These are phyloP conservation scores for Colletotrichum shisoi DNA, from an alignment of 2,329 filamentous ascomycete genomes.

Conservation along the genomic window DNA sequence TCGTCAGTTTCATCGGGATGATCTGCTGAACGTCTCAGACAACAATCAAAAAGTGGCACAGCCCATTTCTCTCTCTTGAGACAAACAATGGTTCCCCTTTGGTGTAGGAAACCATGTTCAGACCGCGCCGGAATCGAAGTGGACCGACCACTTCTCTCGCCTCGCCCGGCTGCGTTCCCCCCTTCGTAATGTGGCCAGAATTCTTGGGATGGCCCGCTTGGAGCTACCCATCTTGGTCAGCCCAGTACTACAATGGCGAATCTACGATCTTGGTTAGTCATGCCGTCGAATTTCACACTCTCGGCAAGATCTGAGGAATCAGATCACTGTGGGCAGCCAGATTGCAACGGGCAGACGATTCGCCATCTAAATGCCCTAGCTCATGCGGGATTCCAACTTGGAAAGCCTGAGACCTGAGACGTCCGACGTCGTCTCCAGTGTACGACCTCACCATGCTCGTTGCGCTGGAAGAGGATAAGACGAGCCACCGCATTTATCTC, in stretches of 20 bases:
- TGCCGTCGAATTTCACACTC: not conserved
- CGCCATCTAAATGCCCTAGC: not conserved
- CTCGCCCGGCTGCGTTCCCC: not conserved
- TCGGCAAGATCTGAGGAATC: not conserved
- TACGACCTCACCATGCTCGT: slow-evolving; percentile 6
- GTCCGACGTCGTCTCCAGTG: not conserved
- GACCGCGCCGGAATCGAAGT: not conserved
- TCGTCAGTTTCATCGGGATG: not conserved
- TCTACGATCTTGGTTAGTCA: no score
- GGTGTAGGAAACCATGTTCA: not conserved
- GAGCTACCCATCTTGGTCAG: not conserved
- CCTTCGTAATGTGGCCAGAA: not conserved
- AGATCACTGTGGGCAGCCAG: not conserved
- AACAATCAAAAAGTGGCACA: no score
- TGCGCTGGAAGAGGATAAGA: not conserved
- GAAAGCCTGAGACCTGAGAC: not conserved
- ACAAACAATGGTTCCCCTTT: not conserved
- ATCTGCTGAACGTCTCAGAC: not conserved
- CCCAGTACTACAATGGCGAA: not conserved
- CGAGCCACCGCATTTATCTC: slow-evolving; percentile 18
- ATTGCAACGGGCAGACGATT: slow-evolving; percentile 1
- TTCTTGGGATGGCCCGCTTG: not conserved
- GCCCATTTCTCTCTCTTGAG: no score
- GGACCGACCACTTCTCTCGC: not conserved
- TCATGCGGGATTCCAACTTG: not conserved